Base-by-base conservation (phyloP, 1,139 yeast genomes). In the Yamadazyma atmosphaerica region DNA sequence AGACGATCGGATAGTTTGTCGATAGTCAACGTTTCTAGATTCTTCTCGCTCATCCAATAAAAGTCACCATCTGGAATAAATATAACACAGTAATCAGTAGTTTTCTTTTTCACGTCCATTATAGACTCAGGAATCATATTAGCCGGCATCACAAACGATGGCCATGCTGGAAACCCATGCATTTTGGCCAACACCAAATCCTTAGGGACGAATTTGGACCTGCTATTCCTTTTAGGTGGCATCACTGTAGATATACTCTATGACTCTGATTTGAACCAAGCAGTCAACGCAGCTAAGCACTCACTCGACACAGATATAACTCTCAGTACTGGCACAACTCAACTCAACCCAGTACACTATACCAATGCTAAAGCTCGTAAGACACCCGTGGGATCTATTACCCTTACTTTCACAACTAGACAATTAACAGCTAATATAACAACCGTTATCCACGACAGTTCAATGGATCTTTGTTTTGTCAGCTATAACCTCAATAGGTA, bases 141-240 rank as follows among this genome's bases (percentile, higher is more conserved):
- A 10, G 54, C 47, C 1, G 77, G 77, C 68, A 70, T 68, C 42
- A 72, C 69, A 44, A 70, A 72, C 13, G 74, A 68, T 9, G 77
- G 77, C 77, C 77, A 72, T 22, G 73, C 71, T 1, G 75, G 72
- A 48, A 65, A 72, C 33, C 76, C 73, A 22, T 68, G 63, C 77
- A 72, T 71, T 49, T 72, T 72, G 39, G 77, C 74, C 45, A 68
- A 55, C 10, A 72, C 76, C 51, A 68, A 55, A 34, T 63, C 68
- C 42, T 60, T 63, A 16, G 73, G 62, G 29, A 55, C 52, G 40
- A 65, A 61, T 30, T 46, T 43, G 26, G 37, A 40, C 36, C 45
- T 43, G 27, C 41, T 43, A 10, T 51, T 35, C 38, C 46, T 55
- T 45, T 54, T 61, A 32, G 65, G 66, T 16, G 65, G 59, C 66